phyloP scores from a whole-genome alignment of 2,329 filamentous ascomycete species.

The Herpotrichia juniperi region DNA sequence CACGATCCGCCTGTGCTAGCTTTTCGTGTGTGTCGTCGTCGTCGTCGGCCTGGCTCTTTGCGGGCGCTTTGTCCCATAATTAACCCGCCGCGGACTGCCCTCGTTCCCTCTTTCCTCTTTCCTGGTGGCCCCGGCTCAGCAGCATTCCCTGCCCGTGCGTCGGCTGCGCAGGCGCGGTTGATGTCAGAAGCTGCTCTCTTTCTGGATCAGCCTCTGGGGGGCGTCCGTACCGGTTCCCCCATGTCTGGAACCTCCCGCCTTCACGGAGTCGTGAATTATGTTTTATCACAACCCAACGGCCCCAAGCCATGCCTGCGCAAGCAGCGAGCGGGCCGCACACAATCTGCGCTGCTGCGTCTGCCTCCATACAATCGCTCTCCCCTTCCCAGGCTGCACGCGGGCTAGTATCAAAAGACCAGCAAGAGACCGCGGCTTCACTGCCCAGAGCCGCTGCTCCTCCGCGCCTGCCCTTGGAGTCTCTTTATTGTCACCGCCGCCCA shows the following conservation, averaged over 20 bases:
- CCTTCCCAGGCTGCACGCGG: constrained; percentile 3
- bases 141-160: too few relatives aligned
- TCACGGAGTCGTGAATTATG: constrained; percentile 42
- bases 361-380: constrained; percentile 6
- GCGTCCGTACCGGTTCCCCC: constrained; percentile 23
- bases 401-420: constrained; percentile 9
- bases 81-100: constrained; percentile 12
- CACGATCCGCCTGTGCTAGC: not conserved
- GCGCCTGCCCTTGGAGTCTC: constrained; percentile 18
- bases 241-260: constrained; percentile 45
- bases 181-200: constrained; percentile 26
- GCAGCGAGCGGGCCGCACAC: constrained; percentile 35
- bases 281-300: constrained; percentile 48
- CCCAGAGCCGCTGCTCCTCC: constrained; percentile 6
- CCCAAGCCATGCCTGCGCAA: constrained; percentile 44
- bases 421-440: not conserved
- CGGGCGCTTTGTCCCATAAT: constrained; percentile 27
- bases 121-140: constrained; percentile 26
- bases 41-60: not conserved
- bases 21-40: constrained; percentile 1
- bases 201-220: constrained; percentile 48
- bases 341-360: constrained; percentile 15
- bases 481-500: constrained; percentile 20
- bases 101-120: not conserved
- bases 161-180: constrained; percentile 24